Evolutionary conservation across 2,329 filamentous ascomycete genomes (phyloP).

Genomic region (Aspergillus novofumigatus): DNA sequence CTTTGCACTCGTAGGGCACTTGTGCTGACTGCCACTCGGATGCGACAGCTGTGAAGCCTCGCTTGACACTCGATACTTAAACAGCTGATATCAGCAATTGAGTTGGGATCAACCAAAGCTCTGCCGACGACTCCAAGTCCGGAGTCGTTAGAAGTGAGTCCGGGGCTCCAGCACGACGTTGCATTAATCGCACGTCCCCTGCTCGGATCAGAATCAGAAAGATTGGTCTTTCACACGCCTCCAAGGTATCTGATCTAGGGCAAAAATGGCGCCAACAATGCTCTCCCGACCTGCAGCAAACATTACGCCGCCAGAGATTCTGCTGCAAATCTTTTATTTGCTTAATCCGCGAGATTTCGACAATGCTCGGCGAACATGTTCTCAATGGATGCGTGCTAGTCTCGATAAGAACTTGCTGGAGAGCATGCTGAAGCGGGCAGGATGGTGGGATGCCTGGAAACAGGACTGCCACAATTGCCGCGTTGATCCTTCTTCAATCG

Average conservation of each 20-base stretch:
- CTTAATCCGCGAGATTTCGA: conserved; percentile 53
- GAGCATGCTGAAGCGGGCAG: conserved; percentile 53
- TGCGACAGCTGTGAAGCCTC: background rate
- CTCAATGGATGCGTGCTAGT: conserved; percentile 56
- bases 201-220: background rate
- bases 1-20: background rate
- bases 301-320: conserved; percentile 45
- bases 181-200: background rate
- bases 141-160: background rate
- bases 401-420: conserved; percentile 50
- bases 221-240: background rate
- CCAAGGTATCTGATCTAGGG: background rate
- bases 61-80: background rate
- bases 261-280: background rate
- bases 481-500: conserved; percentile 32
- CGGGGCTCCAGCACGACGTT: background rate
- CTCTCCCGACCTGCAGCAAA: conserved; percentile 28
- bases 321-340: conserved; percentile 45
- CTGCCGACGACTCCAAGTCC: background rate
- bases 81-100: background rate
- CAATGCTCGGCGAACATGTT: conserved; percentile 57
- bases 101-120: background rate
- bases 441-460: conserved; percentile 48
- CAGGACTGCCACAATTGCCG: conserved; percentile 25
- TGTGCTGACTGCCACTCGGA: background rate